A percentile compares a stretch with the other conserved stretches of the same genome.
These are phyloP conservation scores for Ceratobasidium sp. DNA, from an alignment of 1,284 basidiomycete genomes.

Conservation along the genomic window DNA sequence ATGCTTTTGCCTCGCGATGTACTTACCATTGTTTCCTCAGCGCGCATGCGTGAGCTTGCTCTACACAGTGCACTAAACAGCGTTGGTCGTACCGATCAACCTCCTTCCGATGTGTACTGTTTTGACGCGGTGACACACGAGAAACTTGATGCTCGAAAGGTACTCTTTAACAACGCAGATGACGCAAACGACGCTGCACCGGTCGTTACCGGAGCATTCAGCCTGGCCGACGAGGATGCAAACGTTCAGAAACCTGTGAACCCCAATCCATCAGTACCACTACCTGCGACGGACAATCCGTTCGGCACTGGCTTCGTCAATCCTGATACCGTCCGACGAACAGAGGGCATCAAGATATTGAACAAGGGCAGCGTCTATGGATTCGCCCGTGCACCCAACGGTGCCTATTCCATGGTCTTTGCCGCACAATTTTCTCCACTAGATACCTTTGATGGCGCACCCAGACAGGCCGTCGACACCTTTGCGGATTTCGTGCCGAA, in stretches of 20 bases:
- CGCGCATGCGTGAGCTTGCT: neutral
- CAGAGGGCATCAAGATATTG: neutral
- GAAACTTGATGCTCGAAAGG: neutral
- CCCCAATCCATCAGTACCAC: neutral
- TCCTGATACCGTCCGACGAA: neutral
- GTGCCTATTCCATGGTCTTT: neutral
- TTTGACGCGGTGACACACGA: slow-evolving; percentile 3
- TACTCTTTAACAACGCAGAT: neutral
- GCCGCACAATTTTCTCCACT: neutral
- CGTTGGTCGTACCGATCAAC: neutral
- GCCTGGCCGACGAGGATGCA: neutral
- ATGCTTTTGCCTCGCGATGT: neutral
- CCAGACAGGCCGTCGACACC: neutral
- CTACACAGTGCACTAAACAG: neutral
- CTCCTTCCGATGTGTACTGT: neutral
- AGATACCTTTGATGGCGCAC: neutral
- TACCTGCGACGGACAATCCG: neutral
- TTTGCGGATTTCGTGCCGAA: neutral
- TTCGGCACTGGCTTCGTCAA: neutral
- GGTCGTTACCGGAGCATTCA: neutral
- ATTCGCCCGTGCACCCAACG: neutral
- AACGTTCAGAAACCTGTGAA: neutral
- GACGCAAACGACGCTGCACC: neutral
- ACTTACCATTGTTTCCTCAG: neutral
- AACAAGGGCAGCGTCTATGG: neutral